Evolutionary conservation across 139 green algal species (phyloP).

Genomic region (Ettlia oleoabundans): DNA sequence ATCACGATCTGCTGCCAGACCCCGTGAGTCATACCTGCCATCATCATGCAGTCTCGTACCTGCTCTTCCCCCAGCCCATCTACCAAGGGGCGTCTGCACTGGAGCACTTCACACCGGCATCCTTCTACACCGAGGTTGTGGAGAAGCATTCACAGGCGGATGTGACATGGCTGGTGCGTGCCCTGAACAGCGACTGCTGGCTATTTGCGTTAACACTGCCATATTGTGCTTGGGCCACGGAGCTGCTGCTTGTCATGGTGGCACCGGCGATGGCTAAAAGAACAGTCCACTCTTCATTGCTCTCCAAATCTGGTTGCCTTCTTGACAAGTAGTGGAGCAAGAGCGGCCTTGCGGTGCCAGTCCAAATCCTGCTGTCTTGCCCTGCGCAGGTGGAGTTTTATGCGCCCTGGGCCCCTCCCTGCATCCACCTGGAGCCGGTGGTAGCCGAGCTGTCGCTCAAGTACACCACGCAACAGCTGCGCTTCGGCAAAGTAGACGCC

Average conservation of each 20-base stretch:
- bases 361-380: neutral
- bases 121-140: conserved; percentile 40
- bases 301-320: neutral
- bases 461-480: conserved; percentile 46
- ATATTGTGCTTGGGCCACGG: too few relatives aligned
- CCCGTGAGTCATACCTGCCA: neutral
- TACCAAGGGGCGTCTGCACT: conserved; percentile 44
- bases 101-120: conserved; percentile 47
- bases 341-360: too few relatives aligned
- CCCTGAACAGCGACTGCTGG: neutral
- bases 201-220: too few relatives aligned
- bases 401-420: conserved; percentile 52
- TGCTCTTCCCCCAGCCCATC: conserved; percentile 51
- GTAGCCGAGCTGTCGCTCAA: conserved; percentile 53
- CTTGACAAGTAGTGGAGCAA: too few relatives aligned
- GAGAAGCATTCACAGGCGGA: neutral
- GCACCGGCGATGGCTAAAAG: neutral
- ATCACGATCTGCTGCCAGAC: neutral
- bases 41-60: conserved; percentile 31
- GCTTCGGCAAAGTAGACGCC: conserved; percentile 59
- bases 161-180: conserved; percentile 38
- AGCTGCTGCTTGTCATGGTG: neutral
- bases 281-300: neutral
- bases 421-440: conserved; percentile 57
- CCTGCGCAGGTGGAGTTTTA: conserved; percentile 51